phyloP scores from a whole-genome alignment of 257 asterid species.

The Ajuga chamaepitys region DNA sequence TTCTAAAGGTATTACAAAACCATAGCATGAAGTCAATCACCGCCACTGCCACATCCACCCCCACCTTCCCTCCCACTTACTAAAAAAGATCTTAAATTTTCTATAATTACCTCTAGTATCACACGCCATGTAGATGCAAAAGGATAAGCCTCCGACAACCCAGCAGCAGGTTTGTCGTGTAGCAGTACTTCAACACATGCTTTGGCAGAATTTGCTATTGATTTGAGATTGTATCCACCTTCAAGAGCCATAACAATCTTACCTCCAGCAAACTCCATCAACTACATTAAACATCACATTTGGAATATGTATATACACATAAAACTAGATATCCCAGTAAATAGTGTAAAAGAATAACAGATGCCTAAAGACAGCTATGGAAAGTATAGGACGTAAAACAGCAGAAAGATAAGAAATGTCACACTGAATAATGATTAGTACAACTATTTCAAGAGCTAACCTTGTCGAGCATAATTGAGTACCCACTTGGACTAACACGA shows the following conservation, averaged over 20 bases:
- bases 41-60: too few species aligned
- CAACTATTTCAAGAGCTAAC: slow-evolving; percentile 29
- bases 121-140: slow-evolving; percentile 89
- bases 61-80: too few species aligned
- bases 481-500: slow-evolving; percentile 76
- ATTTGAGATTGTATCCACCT: slow-evolving; percentile 88
- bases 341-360: not conserved
- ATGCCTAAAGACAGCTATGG: not conserved
- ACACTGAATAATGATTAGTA: slow-evolving; percentile 6
- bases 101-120: slow-evolving; percentile 49
- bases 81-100: too few species aligned
- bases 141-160: slow-evolving; percentile 54
- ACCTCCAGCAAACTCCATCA: slow-evolving; percentile 81
- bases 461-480: slow-evolving; percentile 80
- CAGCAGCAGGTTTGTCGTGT: slow-evolving; percentile 41
- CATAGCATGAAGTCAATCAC: not conserved
- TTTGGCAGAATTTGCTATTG: slow-evolving; percentile 65
- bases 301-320: not conserved
- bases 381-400: not conserved
- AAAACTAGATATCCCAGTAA: not conserved
- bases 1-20: not conserved
- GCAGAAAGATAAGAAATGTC: not conserved
- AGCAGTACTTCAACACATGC: slow-evolving; percentile 81
- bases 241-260: slow-evolving; percentile 96
- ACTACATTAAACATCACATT: slow-evolving; percentile 31